A percentile compares a stretch with the other conserved stretches of the same genome.
Conservation (phyloP, 2,329 filamentous ascomycete species). For the Alternaria angustiovoidea region DNA sequence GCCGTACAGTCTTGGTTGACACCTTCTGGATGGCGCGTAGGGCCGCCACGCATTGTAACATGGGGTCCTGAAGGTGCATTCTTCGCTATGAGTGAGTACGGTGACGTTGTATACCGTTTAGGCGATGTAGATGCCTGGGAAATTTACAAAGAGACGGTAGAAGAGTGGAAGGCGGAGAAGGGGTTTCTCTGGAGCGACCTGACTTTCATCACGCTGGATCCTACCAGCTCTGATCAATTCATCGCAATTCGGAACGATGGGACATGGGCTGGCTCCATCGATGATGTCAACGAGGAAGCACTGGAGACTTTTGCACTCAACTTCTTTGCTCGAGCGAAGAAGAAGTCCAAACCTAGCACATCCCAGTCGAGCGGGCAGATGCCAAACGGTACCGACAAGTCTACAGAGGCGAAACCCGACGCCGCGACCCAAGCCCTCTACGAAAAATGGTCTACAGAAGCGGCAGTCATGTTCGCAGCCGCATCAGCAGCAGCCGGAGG, state of each 20-base stretch:
- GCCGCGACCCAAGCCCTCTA: conserved; percentile 37
- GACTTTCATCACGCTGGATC: conserved; percentile 42
- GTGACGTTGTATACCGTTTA: conserved; percentile 39
- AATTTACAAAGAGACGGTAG: conserved; percentile 45
- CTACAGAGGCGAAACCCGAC: conserved; percentile 21
- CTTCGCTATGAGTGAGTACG: conserved; percentile 50
- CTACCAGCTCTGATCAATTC: conserved; percentile 43
- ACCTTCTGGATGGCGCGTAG: conserved; percentile 48
- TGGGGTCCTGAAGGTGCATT: conserved; percentile 45
- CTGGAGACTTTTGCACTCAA: conserved; percentile 42
- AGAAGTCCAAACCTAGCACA: conserved; percentile 26
- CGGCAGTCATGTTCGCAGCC: conserved; percentile 35
- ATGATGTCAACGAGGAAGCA: conserved; percentile 45
- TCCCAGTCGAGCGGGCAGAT: conserved; percentile 6
- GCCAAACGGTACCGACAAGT: conserved; percentile 1
- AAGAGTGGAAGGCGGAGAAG: conserved; percentile 45
- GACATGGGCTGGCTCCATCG: conserved; percentile 48
- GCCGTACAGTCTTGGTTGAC: conserved; percentile 48
- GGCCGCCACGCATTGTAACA: conserved; percentile 43
- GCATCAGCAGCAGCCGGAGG: conserved; percentile 35
- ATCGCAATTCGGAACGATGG: conserved; percentile 45
- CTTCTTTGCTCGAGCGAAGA: conserved; percentile 36
- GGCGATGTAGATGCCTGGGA: conserved; percentile 37
- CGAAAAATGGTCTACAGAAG: conserved; percentile 41
- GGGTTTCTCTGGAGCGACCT: conserved; percentile 44